Conservation (phyloP, 495 filamentous ascomycete genomes). For the Aspergillus steynii region DNA sequence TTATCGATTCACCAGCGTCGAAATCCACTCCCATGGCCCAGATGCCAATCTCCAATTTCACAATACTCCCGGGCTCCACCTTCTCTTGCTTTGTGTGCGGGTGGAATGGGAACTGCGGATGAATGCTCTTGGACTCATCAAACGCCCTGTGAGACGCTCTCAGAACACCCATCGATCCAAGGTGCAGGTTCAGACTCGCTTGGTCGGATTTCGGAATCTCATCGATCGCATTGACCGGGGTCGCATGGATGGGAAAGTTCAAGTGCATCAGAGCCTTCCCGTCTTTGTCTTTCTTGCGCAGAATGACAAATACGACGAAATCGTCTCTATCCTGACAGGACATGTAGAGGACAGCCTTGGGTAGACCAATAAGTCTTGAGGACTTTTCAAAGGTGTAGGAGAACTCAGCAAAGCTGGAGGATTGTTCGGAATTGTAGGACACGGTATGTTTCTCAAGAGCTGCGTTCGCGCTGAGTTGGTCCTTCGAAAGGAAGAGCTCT, state of each 20-base stretch:
- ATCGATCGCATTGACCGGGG: slow-evolving; percentile 29
- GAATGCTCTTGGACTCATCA: slow-evolving; percentile 25
- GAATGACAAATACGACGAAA: slow-evolving; percentile 38
- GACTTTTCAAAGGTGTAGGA: slow-evolving; percentile 30
- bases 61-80: slow-evolving; percentile 32
- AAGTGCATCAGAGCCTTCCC: slow-evolving; percentile 35
- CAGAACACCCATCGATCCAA: slow-evolving; percentile 34
- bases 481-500: slow-evolving; percentile 22
- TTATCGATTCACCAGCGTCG: slow-evolving; percentile 29
- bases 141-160: slow-evolving; percentile 35
- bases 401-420: slow-evolving; percentile 27
- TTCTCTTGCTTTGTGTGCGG: slow-evolving; percentile 35
- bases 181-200: slow-evolving; percentile 25
- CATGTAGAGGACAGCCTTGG: slow-evolving; percentile 42
- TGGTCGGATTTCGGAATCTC: slow-evolving; percentile 34
- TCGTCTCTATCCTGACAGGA: slow-evolving; percentile 40
- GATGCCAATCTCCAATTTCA: slow-evolving; percentile 34
- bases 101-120: slow-evolving; percentile 37
- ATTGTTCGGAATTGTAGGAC: slow-evolving; percentile 28
- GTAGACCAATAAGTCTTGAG: slow-evolving; percentile 32
- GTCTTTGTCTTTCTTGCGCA: slow-evolving; percentile 38
- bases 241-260: slow-evolving; percentile 34
- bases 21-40: slow-evolving; percentile 38
- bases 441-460: slow-evolving; percentile 1
- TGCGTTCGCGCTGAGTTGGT: slow-evolving; percentile 8